Conservation (phyloP, 164 flowering plant genomes). For the Vitis cinerea region DNA sequence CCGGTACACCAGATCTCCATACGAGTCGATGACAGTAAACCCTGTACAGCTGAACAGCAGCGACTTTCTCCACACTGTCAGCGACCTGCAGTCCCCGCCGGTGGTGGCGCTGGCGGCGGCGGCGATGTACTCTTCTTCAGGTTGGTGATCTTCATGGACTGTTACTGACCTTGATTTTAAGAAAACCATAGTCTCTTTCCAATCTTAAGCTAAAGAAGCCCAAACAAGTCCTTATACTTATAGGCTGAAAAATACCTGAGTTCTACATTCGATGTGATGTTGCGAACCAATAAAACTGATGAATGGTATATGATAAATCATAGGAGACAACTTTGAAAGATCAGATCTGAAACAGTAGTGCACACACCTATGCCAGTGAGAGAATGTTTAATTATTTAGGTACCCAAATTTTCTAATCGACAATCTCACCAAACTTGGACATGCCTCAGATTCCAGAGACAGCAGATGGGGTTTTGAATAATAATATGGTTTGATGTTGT, state of each 20-base stretch:
- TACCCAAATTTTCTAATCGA: too few species aligned
- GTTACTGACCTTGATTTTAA: constrained; percentile 31
- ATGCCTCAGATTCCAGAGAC: too few species aligned
- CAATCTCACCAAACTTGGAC: too few species aligned
- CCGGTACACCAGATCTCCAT: constrained; percentile 47
- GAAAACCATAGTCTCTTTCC: constrained; percentile 14
- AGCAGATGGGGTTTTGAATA: too few species aligned
- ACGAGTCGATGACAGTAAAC: constrained; percentile 59
- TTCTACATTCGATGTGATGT: not conserved
- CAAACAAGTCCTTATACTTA: not conserved
- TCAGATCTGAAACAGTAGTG: too few species aligned
- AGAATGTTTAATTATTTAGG: too few species aligned
- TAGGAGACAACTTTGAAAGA: too few species aligned
- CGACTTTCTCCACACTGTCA: constrained; percentile 75
- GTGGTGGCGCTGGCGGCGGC: not conserved
- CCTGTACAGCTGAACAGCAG: constrained; percentile 51
- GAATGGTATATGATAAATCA: too few species aligned
- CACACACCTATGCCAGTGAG: too few species aligned
- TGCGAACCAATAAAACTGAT: too few species aligned
- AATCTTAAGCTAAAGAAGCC: too few species aligned
- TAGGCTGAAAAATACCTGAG: not conserved
- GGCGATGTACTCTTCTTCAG: constrained; percentile 3
- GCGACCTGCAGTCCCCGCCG: constrained; percentile 19
- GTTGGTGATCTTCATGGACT: constrained; percentile 22
- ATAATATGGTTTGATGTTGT: too few species aligned